A percentile compares a stretch with the other conserved stretches of the same genome.
Evolutionary conservation across 306 rosid genomes (phyloP).

Genomic region (Lagenaria siceraria): DNA sequence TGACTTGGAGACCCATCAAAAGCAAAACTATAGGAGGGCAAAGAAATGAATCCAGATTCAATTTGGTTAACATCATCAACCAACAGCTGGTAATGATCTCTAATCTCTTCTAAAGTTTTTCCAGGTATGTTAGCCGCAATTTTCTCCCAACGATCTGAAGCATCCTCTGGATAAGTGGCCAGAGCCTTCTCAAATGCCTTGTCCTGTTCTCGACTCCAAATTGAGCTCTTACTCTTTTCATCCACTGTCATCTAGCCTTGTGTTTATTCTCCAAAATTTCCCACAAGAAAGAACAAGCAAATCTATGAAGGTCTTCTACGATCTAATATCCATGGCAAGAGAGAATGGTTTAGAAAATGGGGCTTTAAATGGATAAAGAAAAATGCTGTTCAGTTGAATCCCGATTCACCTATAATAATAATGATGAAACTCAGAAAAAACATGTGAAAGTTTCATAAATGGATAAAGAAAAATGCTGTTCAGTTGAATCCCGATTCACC

Average conservation of each 20-base stretch:
- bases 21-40: slow-evolving; percentile 66
- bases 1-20: slow-evolving; percentile 57
- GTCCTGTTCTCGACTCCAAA: slow-evolving; percentile 83
- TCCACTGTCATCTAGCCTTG: slow-evolving; percentile 51
- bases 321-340: not conserved
- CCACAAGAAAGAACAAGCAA: slow-evolving; percentile 16
- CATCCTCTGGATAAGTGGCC: slow-evolving; percentile 60
- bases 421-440: slow-evolving; percentile 18
- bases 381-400: slow-evolving; percentile 22
- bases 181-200: slow-evolving; percentile 84
- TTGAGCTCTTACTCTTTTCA: slow-evolving; percentile 50
- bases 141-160: slow-evolving; percentile 80
- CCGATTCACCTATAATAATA: slow-evolving; percentile 33
- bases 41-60: slow-evolving; percentile 72
- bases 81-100: slow-evolving; percentile 64
- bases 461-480: slow-evolving; percentile 22
- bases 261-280: slow-evolving; percentile 14
- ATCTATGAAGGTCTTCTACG: slow-evolving; percentile 3
- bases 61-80: slow-evolving; percentile 65
- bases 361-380: slow-evolving; percentile 15
- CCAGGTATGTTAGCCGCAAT: slow-evolving; percentile 65
- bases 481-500: slow-evolving; percentile 23
- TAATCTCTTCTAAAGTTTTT: slow-evolving; percentile 63
- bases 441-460: no score
- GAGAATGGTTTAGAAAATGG: not conserved